These are phyloP conservation scores for Sarocladium strictum DNA, from an alignment of 2,329 filamentous ascomycete genomes.

Conservation along the genomic window DNA sequence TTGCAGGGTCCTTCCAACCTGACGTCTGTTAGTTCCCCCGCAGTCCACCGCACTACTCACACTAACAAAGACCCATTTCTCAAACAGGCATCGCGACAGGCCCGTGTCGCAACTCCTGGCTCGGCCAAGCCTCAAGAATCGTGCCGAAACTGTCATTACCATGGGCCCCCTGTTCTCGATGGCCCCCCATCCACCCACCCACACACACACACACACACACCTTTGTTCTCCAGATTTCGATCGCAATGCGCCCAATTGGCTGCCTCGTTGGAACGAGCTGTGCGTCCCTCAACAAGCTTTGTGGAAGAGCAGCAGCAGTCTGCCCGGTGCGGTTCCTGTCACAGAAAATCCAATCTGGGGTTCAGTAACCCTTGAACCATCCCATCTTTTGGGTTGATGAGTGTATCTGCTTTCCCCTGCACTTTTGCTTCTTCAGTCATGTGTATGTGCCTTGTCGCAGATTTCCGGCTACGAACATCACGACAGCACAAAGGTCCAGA, in stretches of 20 bases:
- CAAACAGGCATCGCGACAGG: conserved; percentile 5
- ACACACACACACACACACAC: neutral
- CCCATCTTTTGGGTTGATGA: neutral
- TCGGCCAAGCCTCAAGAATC: conserved; percentile 4
- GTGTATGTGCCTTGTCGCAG: neutral
- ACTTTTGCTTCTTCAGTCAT: neutral
- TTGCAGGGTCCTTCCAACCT: neutral
- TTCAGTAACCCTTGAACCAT: neutral
- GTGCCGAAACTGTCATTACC: conserved; percentile 8
- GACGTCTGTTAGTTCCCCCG: neutral
- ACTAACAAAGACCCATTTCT: neutral
- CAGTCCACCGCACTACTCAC: neutral
- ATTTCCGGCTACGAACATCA: neutral
- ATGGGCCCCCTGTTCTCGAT: neutral
- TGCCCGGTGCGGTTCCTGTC: neutral
- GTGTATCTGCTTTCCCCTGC: neutral
- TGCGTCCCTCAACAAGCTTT: neutral
- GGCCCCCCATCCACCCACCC: neutral
- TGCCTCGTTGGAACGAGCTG: neutral
- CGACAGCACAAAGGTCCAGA: too few species aligned
- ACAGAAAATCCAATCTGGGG: neutral
- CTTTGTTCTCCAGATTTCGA: neutral
- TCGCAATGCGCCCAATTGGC: neutral
- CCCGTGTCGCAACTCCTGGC: conserved; percentile 5
- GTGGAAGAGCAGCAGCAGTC: neutral